Evolutionary conservation across 306 rosid species (phyloP).

Genomic region (Senna siamea): DNA sequence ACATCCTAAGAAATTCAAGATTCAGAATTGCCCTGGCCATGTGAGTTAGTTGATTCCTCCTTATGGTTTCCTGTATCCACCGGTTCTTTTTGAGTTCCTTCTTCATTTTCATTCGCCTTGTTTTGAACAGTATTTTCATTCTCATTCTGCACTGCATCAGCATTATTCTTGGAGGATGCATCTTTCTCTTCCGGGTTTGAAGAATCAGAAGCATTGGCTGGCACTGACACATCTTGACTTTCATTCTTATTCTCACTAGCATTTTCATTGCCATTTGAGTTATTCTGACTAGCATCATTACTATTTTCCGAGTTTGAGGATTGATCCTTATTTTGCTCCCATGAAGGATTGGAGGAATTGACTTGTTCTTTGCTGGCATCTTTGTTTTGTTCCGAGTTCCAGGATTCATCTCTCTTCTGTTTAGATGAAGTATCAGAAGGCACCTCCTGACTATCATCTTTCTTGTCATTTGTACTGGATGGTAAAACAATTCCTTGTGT

Average conservation of each 20-base stretch:
- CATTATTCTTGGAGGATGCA: conserved; percentile 37
- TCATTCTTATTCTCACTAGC: conserved; percentile 39
- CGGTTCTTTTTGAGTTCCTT: conserved; percentile 49
- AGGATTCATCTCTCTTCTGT: conserved; percentile 58
- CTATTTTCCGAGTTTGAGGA: conserved; percentile 51
- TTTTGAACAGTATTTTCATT: conserved; percentile 44
- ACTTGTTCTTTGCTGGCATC: conserved; percentile 33
- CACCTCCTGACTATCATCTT: conserved; percentile 48
- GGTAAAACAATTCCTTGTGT: conserved; percentile 44
- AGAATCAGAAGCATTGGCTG: conserved; percentile 28
- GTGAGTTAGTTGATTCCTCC: conserved; percentile 37
- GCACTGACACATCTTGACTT: conserved; percentile 33
- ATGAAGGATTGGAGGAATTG: conserved; percentile 49
- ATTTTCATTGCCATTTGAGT: conserved; percentile 38
- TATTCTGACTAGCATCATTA: conserved; percentile 40
- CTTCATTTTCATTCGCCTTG: conserved; percentile 42
- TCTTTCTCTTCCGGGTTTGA: conserved; percentile 34
- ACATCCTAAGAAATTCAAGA: conserved; percentile 60
- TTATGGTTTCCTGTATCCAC: conserved; percentile 48
- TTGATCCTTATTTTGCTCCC: conserved; percentile 47
- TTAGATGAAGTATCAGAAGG: conserved; percentile 58
- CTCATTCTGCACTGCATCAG: conserved; percentile 34
- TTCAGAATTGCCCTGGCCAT: conserved; percentile 49
- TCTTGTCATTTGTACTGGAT: conserved; percentile 46
- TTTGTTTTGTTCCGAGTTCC: conserved; percentile 35